Base-by-base conservation (phyloP, 176 grass and related monocot species). In the Zea mays region DNA sequence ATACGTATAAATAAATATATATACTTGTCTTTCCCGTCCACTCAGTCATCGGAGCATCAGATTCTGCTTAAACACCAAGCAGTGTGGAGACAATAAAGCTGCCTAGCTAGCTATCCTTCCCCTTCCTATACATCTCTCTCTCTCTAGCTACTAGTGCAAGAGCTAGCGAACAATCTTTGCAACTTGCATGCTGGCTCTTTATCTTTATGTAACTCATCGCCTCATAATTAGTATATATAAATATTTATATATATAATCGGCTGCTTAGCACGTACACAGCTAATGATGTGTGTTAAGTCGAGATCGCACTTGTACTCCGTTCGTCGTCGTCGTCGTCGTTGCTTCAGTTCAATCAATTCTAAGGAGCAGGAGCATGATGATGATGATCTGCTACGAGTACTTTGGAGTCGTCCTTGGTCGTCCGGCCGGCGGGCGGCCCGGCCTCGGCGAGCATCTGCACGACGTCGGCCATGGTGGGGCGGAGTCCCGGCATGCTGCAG, bases 41-140 rank as follows among this genome's bases (percentile, higher is more conserved):
- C 50, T 75, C 8, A 58, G 55, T 21, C 55, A 58, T 58, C 55
- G 20, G 42, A 77, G 96, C 74, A 99, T 86, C 90, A 88, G 96
- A 99, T 99, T 91, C 96, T 99, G 92, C 96, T 90, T 99, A 83
- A 92, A 86, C 85, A 95, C 82, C 87, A 99, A 92, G 92, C 96
- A 62, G 85, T 48, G 10, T 67, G 8, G 20, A 33, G 58, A 27
- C 27, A 27, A 27, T 27, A 34, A 33, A 67, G 7, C 57, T 61
- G 52, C 19, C 76, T 64, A 46, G 62, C 62, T 27, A 34, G 1
- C 84, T 43, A 34, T 0, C 84, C 61, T 72, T 8, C 51, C 69
- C 84, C 61, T 72, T 8, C 51, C 69, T 71, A 45, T 27, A 50
- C 49, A 27, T 27, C 27, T 27, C 27, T 27, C 27, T 27, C 27